A percentile compares a stretch with the other conserved stretches of the same genome.
Evolutionary conservation across 1,284 basidiomycete genomes (phyloP).

Genomic region (Coniophora puteana): DNA sequence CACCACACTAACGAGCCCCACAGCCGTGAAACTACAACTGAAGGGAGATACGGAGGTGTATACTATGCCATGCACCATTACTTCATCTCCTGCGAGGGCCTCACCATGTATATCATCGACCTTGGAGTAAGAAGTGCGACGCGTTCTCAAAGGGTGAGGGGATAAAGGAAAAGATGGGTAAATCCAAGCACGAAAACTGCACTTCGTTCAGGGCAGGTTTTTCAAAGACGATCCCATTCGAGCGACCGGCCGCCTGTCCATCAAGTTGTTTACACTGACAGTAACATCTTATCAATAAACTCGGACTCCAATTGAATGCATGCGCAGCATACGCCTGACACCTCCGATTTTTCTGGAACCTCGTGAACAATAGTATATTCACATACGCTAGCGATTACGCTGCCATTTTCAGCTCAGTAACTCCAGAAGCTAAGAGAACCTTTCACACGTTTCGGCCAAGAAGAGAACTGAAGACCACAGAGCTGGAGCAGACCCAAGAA

Average conservation of each 20-base stretch:
- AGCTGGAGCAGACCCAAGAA: not conserved
- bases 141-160: conserved; percentile 59
- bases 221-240: not conserved
- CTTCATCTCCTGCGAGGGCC: conserved; percentile 87
- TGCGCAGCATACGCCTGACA: too few relatives aligned
- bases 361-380: too few relatives aligned
- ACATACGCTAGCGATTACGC: too few relatives aligned
- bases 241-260: too few relatives aligned
- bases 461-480: not conserved
- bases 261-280: too few relatives aligned
- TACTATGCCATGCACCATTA: conserved; percentile 84
- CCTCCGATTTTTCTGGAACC: too few relatives aligned
- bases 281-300: too few relatives aligned
- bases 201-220: conserved; percentile 28
- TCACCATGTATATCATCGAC: conserved; percentile 55
- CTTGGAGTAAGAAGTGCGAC: conserved; percentile 44
- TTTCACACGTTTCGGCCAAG: too few relatives aligned
- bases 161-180: conserved; percentile 28
- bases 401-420: too few relatives aligned
- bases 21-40: conserved; percentile 46
- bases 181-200: not conserved
- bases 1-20: conserved; percentile 84
- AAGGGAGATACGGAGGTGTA: conserved; percentile 85
- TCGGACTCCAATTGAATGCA: too few relatives aligned
- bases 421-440: too few relatives aligned